Base-by-base conservation (phyloP, 768 basidiomycete species). In the Coprinopsis sp. region DNA sequence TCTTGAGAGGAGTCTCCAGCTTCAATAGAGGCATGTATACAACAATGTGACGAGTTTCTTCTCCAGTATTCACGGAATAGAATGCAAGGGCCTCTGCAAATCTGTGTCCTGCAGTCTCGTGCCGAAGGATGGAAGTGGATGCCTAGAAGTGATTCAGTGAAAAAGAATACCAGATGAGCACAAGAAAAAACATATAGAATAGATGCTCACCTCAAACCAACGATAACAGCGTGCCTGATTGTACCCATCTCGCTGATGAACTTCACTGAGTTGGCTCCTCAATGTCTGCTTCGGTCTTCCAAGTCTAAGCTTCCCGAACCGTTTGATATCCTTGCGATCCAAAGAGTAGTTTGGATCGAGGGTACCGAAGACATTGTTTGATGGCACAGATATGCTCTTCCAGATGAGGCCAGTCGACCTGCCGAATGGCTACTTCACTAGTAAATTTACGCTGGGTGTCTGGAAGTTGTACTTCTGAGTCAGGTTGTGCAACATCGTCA, bases 71-170 rank as follows among this genome's bases (percentile, higher is more conserved):
- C 18, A 50, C 6, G 21, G 38, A n/a, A 44, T 49, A 56, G 36
- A 58, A 56, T 43, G 55, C 52, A 1, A 45, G 19, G 13, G 55
- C 57, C 37, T 58, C 55, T 5, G 49, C 57, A 51, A 51, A 58
- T 24, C 49, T 29, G n/a, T 25, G 34, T 6, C 14, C 16, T 7
- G 18, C 8, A 29, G 18, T 23, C n/a, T 23, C 8, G 6, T 33
- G 14, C 6, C 45, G 25, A 8, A 14, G 6, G 14, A 7, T 37
- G 21, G 40, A 13, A n/a, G 21, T 33, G 16, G 14, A 33, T 33
- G 23, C 12, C 27, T n/a, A 12, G 28, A 30, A 33, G 25, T 42
- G 28, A 31, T 31, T 37, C 39, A 47, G 28, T 23, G 46, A 24
- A 14, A 31, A 16, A 19, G 10, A 31, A n/a, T 16, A 22, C 13